phyloP scores from a whole-genome alignment of 2,329 filamentous ascomycete species.

The Penicillium sp. region DNA sequence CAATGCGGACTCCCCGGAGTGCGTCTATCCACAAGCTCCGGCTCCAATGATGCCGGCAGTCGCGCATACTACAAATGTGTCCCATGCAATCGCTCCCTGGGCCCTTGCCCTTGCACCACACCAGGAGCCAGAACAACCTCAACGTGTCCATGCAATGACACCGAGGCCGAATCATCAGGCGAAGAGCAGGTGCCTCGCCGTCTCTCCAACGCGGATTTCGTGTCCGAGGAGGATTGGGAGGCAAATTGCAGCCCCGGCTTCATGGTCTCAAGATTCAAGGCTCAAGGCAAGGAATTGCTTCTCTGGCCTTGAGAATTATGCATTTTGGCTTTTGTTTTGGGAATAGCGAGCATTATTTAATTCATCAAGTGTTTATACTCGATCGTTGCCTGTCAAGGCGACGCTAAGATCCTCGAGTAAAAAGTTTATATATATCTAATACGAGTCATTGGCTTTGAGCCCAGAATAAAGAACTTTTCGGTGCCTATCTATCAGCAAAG shows the following conservation, averaged over 20 bases:
- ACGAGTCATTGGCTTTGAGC: background rate
- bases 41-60: background rate
- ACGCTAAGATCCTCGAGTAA: background rate
- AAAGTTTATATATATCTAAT: background rate
- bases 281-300: background rate
- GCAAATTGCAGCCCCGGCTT: background rate
- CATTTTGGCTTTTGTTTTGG: background rate
- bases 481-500: too few relatives aligned
- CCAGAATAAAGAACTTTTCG: background rate
- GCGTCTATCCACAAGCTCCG: background rate
- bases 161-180: background rate
- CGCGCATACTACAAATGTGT: background rate
- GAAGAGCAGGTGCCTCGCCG: background rate
- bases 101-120: background rate
- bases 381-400: background rate
- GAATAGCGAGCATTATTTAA: slow-evolving; percentile 1
- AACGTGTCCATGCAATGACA: background rate
- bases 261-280: slow-evolving; percentile 1
- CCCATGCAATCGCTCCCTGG: background rate
- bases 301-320: background rate
- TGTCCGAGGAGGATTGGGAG: background rate
- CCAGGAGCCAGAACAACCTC: background rate
- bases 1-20: background rate
- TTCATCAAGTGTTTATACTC: background rate
- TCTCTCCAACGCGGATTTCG: background rate